These are phyloP conservation scores for Rubia balearica DNA, from an alignment of 305 asterid species.

Conservation along the genomic window DNA sequence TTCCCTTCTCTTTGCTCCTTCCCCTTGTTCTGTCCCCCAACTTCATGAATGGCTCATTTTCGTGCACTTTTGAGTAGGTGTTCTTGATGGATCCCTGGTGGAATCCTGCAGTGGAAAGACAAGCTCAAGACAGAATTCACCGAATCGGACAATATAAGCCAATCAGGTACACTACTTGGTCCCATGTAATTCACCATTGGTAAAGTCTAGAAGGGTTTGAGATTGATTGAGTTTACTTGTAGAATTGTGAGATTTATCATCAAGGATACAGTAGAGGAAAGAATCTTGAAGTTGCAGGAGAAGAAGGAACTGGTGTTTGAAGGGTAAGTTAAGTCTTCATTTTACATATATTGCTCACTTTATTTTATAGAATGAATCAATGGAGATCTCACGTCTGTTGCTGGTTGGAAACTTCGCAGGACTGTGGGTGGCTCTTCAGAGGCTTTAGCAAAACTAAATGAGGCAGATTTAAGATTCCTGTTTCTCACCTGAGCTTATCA, in stretches of 20 bases:
- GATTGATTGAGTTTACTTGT: slow-evolving; percentile 6
- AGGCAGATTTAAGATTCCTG: slow-evolving; percentile 73
- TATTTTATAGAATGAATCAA: neutral
- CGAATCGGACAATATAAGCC: slow-evolving; percentile 93
- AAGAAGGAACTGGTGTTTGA: slow-evolving; percentile 92
- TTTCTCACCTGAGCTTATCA: slow-evolving; percentile 39
- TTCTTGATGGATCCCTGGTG: slow-evolving; percentile 99
- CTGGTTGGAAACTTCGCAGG: slow-evolving; percentile 32
- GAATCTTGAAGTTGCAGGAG: slow-evolving; percentile 81
- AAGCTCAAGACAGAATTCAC: slow-evolving; percentile 95
- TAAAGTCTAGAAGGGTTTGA: neutral
- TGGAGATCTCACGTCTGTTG: neutral
- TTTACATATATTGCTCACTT: neutral
- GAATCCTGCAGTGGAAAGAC: slow-evolving; percentile 96
- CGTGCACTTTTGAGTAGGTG: slow-evolving; percentile 35
- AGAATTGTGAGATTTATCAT: slow-evolving; percentile 85
- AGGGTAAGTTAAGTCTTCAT: slow-evolving; percentile 49
- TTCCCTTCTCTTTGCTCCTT: neutral
- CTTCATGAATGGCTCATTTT: neutral
- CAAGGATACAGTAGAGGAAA: slow-evolving; percentile 80
- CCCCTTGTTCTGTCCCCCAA: neutral
- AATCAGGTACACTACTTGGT: slow-evolving; percentile 38
- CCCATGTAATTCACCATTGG: neutral
- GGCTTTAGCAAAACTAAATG: slow-evolving; percentile 70
- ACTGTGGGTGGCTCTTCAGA: slow-evolving; percentile 83